Evolutionary conservation across 164 flowering plant species (phyloP).

Genomic region (Litsea cubeba): DNA sequence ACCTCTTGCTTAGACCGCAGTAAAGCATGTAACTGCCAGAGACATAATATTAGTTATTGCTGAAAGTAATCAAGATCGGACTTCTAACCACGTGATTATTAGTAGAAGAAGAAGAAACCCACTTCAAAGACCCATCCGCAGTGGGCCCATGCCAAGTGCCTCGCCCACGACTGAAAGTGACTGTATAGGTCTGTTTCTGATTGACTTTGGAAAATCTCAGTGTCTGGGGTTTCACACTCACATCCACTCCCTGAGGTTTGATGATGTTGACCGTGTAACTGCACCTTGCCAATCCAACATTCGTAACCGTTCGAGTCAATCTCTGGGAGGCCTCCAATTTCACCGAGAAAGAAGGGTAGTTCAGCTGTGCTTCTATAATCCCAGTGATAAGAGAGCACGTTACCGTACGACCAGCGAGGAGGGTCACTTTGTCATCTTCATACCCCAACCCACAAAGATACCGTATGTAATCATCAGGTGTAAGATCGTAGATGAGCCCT

Average conservation of each 20-base stretch:
- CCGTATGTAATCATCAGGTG: slow-evolving; percentile 42
- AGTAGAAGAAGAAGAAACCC: not conserved
- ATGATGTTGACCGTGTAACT: slow-evolving; percentile 45
- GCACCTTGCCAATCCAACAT: slow-evolving; percentile 53
- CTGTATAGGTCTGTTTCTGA: slow-evolving; percentile 25
- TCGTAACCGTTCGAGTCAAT: slow-evolving; percentile 53
- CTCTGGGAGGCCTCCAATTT: slow-evolving; percentile 17
- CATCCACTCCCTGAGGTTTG: slow-evolving; percentile 48
- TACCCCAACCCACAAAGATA: slow-evolving; percentile 50
- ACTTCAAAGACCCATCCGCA: slow-evolving; percentile 1
- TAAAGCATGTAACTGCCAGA: too few species aligned
- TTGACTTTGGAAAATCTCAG: slow-evolving; percentile 37
- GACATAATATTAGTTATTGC: not conserved
- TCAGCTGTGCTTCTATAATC: slow-evolving; percentile 38
- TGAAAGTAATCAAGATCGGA: not conserved
- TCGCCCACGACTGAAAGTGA: not conserved
- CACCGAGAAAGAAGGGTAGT: slow-evolving; percentile 48
- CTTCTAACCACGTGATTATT: not conserved
- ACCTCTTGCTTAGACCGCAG: too few species aligned
- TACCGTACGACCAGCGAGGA: slow-evolving; percentile 18
- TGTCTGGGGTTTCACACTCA: slow-evolving; percentile 46
- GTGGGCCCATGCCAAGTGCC: not conserved
- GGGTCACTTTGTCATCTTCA: slow-evolving; percentile 21
- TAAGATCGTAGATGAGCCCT: slow-evolving; percentile 52
- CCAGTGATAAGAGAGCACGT: slow-evolving; percentile 19